A percentile compares a stretch with the other conserved stretches of the same genome.
phyloP scores from a whole-genome alignment of 2,329 filamentous ascomycete species.

The Arthrinium puccinioides region DNA sequence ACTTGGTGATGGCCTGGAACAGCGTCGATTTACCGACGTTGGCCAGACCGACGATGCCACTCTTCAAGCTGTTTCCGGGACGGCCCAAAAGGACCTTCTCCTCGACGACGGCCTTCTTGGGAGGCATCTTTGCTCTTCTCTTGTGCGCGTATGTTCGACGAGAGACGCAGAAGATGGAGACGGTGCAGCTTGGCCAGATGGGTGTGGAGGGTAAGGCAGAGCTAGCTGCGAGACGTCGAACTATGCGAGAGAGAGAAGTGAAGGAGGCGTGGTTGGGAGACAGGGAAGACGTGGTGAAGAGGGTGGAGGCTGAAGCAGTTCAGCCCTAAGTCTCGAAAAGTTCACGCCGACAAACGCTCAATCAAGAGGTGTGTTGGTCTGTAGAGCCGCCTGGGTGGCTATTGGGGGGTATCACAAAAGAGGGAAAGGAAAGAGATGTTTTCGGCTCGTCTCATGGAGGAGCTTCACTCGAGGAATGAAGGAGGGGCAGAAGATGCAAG shows the following conservation, averaged over 20 bases:
- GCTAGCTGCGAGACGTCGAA: conserved; percentile 56
- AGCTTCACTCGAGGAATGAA: neutral
- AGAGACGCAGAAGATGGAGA: conserved; percentile 30
- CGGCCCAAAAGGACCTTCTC: conserved; percentile 95
- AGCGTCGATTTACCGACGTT: conserved; percentile 99
- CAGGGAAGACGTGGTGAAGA: conserved; percentile 35
- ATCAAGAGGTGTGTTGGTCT: conserved; percentile 4
- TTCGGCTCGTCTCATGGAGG: conserved; percentile 1
- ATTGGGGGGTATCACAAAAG: conserved; percentile 2
- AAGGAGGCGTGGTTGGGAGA: conserved; percentile 32
- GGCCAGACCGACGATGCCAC: conserved; percentile 97
- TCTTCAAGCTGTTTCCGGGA: conserved; percentile 97
- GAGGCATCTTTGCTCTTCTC: conserved; percentile 75
- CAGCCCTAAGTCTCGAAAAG: conserved; percentile 1
- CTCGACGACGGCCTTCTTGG: conserved; percentile 87
- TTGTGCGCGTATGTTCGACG: conserved; percentile 51
- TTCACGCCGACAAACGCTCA: conserved; percentile 5
- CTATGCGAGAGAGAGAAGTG: conserved; percentile 44
- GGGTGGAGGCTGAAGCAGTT: conserved; percentile 1
- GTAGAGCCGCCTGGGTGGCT: too few species aligned
- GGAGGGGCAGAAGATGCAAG: too few species aligned
- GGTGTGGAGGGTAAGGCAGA: conserved; percentile 51
- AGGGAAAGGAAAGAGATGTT: neutral
- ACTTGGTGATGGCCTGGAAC: conserved; percentile 99
- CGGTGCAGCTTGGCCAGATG: conserved; percentile 40